Base-by-base conservation (phyloP, 2,329 filamentous ascomycete species). In the Xylariaceae sp. region DNA sequence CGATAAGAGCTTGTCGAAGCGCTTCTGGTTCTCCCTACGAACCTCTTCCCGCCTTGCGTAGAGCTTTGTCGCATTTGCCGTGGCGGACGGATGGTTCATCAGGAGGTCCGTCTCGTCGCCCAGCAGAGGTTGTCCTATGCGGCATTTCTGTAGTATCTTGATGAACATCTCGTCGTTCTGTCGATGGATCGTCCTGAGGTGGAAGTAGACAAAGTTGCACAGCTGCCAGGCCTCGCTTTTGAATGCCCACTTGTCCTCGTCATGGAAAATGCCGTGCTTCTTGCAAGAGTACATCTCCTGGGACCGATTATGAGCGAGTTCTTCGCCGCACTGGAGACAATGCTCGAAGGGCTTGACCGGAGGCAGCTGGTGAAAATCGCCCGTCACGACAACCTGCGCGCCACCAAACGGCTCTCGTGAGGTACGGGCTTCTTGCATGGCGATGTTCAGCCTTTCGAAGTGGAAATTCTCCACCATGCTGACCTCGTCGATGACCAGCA, bases 401-500 rank as follows among this genome's bases (percentile, higher is more conserved):
- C 74, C 74, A 1, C 67, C 67, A 46, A 67, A 64, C 2, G 40
- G 41, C 7, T 49, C 44, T 2, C 36, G 33, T 5, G 18, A 34
- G 4, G n/a, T 13, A 13, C 60, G 56, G 16, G 56, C 59, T 1
- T 36, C 43, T 42, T 73, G 72, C 61, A 69, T 67, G 3, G 75
- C 50, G 3, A 50, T 54, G 40, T 74, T 71, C 9, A 76, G 56
- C 9, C 75, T 66, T 41, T 74, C 68, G 18, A 79, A 70, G 33
- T 70, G 63, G 5, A 67, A 53, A 38, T 70, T 75, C 34, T 78
- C 74, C 0, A 82, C 65, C 79, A 83, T 83, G 45, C 71, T 78
- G 41, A 84, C 74, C 56, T 83, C 80, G 48, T 83, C 78, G 12
- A 83, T 75, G 16, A 83, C 67, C 2, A 83, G 62, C 1, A 79